A percentile compares a stretch with the other conserved stretches of the same genome.
phyloP scores from a whole-genome alignment of 306 rosid genomes.

The Bauhinia variegata region DNA sequence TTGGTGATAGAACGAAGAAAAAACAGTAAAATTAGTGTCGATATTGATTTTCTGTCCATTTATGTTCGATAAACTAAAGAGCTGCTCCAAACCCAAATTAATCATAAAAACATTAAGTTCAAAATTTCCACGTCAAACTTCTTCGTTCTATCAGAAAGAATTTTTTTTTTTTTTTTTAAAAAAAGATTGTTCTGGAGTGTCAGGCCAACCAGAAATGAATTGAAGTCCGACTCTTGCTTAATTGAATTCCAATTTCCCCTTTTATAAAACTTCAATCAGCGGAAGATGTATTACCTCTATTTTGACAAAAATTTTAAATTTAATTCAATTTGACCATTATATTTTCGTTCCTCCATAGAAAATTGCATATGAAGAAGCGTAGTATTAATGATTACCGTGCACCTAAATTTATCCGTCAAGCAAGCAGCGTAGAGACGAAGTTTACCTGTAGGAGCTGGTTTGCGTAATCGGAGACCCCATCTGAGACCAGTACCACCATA shows the following conservation, averaged over 20 bases:
- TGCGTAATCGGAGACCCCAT: conserved; percentile 91
- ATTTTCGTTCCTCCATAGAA: neutral
- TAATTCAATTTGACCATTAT: neutral
- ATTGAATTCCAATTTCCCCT: too few species aligned
- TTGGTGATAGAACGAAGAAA: neutral
- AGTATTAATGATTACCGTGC: neutral
- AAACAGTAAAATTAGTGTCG: neutral
- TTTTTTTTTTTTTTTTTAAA: too few species aligned
- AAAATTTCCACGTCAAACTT: neutral
- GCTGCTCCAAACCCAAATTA: conserved; percentile 7
- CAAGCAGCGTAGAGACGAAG: neutral
- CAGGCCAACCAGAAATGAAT: neutral
- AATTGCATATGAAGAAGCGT: neutral
- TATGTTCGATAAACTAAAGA: neutral
- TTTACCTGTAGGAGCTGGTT: conserved; percentile 72
- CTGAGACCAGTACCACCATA: conserved; percentile 93
- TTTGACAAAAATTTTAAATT: neutral
- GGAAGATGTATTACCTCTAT: too few species aligned
- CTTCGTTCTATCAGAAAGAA: neutral
- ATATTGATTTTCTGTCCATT: neutral
- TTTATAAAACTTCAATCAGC: too few species aligned
- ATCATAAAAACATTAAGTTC: conserved; percentile 5
- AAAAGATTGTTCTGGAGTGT: neutral
- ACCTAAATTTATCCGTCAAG: conserved; percentile 3
- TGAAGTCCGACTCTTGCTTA: neutral